Percentiles rank a stretch among this genome's conserved stretches.
Conservation (phyloP, 176 grass and related monocot species). For the Microstegium vimineum region DNA sequence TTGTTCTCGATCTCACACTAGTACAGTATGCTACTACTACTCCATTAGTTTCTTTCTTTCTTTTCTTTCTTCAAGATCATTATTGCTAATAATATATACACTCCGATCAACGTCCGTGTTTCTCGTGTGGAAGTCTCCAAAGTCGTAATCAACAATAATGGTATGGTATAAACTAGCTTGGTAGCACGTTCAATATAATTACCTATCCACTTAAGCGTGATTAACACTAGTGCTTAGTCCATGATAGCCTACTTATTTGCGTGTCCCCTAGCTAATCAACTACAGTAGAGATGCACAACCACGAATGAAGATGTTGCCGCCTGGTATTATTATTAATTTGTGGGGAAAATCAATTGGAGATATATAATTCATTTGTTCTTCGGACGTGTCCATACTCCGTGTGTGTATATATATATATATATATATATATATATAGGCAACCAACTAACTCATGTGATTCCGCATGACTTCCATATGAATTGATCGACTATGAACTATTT, state of each 20-base stretch:
- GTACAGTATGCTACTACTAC: too few species aligned
- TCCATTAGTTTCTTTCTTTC: background rate
- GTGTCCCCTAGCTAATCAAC: background rate
- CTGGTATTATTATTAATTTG: too few species aligned
- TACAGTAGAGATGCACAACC: background rate
- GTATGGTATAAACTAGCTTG: background rate
- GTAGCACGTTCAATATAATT: background rate
- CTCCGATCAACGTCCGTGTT: background rate
- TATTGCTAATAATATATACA: background rate
- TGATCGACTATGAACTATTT: too few species aligned
- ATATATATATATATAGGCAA: too few species aligned
- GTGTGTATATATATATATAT: too few species aligned
- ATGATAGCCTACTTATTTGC: background rate
- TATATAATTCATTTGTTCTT: too few species aligned
- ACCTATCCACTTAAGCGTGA: background rate
- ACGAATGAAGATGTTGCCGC: background rate
- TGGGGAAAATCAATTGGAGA: too few species aligned
- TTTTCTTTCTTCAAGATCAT: background rate
- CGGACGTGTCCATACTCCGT: too few species aligned
- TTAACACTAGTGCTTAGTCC: background rate
- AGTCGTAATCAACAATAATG: background rate
- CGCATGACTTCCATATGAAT: too few species aligned
- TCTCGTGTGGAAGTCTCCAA: background rate
- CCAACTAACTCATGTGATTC: too few species aligned
- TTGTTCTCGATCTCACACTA: background rate